Evolutionary conservation across 2,329 filamentous ascomycete species (phyloP).

Genomic region (Exophiala xenobiotica): DNA sequence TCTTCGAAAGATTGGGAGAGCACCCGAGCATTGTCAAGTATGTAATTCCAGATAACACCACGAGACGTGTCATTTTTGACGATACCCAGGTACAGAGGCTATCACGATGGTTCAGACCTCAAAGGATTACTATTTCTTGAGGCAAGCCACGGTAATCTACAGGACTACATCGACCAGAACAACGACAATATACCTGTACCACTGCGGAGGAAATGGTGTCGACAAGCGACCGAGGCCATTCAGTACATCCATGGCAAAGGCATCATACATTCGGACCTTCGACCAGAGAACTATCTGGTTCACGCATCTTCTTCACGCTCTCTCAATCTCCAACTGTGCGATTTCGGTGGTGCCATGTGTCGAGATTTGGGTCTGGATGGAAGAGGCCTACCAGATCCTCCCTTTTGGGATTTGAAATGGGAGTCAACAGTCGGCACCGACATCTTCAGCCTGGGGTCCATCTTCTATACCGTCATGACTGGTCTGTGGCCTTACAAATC

Average conservation of each 20-base stretch:
- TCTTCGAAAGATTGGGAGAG: conserved; percentile 8
- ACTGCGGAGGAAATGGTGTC: conserved; percentile 32
- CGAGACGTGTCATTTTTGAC: background rate
- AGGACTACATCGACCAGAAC: conserved; percentile 25
- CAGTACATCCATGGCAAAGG: conserved; percentile 34
- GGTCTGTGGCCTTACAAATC: conserved; percentile 13
- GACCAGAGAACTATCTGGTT: conserved; percentile 37
- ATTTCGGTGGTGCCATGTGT: conserved; percentile 37
- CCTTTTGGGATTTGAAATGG: conserved; percentile 28
- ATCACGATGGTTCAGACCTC: background rate
- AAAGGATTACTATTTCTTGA: conserved; percentile 25
- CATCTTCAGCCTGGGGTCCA: conserved; percentile 21
- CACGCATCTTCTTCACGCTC: conserved; percentile 30
- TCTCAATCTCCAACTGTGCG: conserved; percentile 36
- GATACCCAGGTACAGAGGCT: conserved; percentile 7
- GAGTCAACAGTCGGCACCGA: conserved; percentile 22
- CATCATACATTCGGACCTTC: conserved; percentile 39
- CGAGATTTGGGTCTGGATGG: conserved; percentile 33
- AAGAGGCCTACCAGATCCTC: conserved; percentile 31
- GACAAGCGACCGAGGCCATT: conserved; percentile 35
- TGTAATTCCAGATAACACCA: background rate
- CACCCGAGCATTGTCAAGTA: conserved; percentile 14
- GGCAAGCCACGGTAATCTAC: conserved; percentile 29
- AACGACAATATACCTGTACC: conserved; percentile 26
- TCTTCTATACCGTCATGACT: conserved; percentile 28